A percentile compares a stretch with the other conserved stretches of the same genome.
phyloP scores from a whole-genome alignment of 352 stramenopile species.

The Pythium diclinum region DNA sequence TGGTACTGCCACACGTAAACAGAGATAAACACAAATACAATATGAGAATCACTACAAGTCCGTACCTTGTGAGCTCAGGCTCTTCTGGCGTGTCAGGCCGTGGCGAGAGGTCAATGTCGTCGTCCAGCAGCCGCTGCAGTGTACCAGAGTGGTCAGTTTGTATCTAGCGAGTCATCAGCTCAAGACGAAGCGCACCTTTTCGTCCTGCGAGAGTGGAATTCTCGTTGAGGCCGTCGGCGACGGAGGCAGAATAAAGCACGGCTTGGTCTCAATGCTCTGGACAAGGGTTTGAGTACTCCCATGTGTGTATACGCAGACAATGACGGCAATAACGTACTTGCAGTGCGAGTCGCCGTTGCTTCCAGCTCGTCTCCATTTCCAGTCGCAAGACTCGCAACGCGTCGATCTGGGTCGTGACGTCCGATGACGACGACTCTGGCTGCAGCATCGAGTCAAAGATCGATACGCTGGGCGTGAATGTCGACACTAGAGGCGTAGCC shows the following conservation, averaged over 20 bases:
- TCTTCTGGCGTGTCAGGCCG: not conserved
- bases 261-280: slow-evolving; percentile 2
- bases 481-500: slow-evolving; percentile 13
- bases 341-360: slow-evolving; percentile 15
- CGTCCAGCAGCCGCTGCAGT: slow-evolving; percentile 16
- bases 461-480: slow-evolving; percentile 37
- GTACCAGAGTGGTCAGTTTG: not conserved
- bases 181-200: slow-evolving; percentile 4
- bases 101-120: slow-evolving; percentile 15
- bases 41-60: not conserved
- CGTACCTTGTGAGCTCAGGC: not conserved
- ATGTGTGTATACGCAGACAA: no score
- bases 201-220: slow-evolving; percentile 15
- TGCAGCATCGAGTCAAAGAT: slow-evolving; percentile 57
- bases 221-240: slow-evolving; percentile 3
- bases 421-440: slow-evolving; percentile 19
- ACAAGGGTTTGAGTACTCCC: not conserved
- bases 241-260: slow-evolving; percentile 11
- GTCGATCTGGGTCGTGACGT: slow-evolving; percentile 43
- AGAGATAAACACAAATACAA: not conserved
- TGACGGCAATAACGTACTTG: slow-evolving; percentile 15
- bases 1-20: not conserved
- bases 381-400: slow-evolving; percentile 34
- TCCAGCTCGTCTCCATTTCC: slow-evolving; percentile 37
- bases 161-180: not conserved